Evolutionary conservation across 371 early-diverging fungal genomes (phyloP).

Genomic region (Mortierella sp.): DNA sequence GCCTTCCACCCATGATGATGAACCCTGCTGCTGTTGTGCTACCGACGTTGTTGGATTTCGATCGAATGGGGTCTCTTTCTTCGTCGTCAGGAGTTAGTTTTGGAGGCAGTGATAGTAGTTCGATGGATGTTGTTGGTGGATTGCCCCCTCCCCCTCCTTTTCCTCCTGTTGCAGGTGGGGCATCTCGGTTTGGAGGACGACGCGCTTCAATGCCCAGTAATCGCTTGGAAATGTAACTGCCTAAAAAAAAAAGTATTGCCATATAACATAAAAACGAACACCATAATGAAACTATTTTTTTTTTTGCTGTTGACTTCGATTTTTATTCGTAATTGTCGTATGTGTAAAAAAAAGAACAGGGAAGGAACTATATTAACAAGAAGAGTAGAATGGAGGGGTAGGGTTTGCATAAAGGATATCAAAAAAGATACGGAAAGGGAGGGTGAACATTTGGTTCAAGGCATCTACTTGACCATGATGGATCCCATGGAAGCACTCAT

Average conservation of each 20-base stretch:
- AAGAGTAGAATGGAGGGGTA: background rate
- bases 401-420: background rate
- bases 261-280: background rate
- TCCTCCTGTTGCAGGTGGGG: background rate
- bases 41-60: background rate
- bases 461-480: conserved; percentile 41
- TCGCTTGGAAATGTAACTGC: conserved; percentile 46
- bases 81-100: background rate
- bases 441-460: background rate
- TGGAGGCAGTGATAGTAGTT: background rate
- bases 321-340: too few species aligned
- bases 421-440: background rate
- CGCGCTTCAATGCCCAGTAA: conserved; percentile 56
- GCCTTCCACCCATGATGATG: background rate
- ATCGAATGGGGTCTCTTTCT: background rate
- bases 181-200: conserved; percentile 30
- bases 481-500: conserved; percentile 41
- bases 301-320: background rate
- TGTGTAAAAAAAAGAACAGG: background rate
- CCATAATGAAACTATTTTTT: background rate
- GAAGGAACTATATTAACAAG: conserved; percentile 4
- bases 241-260: background rate
- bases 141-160: background rate
- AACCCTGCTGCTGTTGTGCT: background rate
- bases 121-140: background rate